phyloP scores from a whole-genome alignment of 305 asterid species.

The Stenogyne calaminthoides region DNA sequence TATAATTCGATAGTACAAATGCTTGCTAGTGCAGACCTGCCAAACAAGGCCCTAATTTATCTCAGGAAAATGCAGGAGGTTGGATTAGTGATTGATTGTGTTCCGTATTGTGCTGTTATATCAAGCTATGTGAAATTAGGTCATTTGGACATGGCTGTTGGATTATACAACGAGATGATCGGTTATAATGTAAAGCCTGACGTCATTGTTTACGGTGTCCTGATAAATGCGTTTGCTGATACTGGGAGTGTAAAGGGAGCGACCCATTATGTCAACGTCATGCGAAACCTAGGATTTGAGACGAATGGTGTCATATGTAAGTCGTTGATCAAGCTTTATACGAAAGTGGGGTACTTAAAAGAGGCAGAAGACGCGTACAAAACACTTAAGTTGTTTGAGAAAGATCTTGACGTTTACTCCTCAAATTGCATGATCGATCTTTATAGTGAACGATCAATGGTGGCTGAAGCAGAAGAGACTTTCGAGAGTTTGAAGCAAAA shows the following conservation, averaged over 20 bases:
- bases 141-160: slow-evolving; percentile 55
- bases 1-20: slow-evolving; percentile 80
- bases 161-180: slow-evolving; percentile 67
- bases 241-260: slow-evolving; percentile 69
- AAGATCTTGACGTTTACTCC: slow-evolving; percentile 64
- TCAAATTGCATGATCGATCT: slow-evolving; percentile 95
- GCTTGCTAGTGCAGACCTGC: slow-evolving; percentile 77
- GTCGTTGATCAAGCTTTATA: slow-evolving; percentile 82
- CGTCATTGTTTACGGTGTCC: slow-evolving; percentile 69
- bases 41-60: slow-evolving; percentile 60
- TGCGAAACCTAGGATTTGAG: slow-evolving; percentile 54
- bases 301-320: slow-evolving; percentile 63
- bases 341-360: slow-evolving; percentile 76
- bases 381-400: slow-evolving; percentile 49
- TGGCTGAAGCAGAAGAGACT: slow-evolving; percentile 67
- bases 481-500: slow-evolving; percentile 55
- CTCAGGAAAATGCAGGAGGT: slow-evolving; percentile 71
- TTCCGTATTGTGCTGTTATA: slow-evolving; percentile 78
- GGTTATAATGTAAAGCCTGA: slow-evolving; percentile 61
- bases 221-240: slow-evolving; percentile 84
- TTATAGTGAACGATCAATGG: slow-evolving; percentile 82
- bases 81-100: slow-evolving; percentile 68
- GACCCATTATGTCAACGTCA: slow-evolving; percentile 41
- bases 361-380: slow-evolving; percentile 72
- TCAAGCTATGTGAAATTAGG: slow-evolving; percentile 76